These are phyloP conservation scores for Colletotrichum tropicicola DNA, from an alignment of 2,329 filamentous ascomycete genomes.

Conservation along the genomic window DNA sequence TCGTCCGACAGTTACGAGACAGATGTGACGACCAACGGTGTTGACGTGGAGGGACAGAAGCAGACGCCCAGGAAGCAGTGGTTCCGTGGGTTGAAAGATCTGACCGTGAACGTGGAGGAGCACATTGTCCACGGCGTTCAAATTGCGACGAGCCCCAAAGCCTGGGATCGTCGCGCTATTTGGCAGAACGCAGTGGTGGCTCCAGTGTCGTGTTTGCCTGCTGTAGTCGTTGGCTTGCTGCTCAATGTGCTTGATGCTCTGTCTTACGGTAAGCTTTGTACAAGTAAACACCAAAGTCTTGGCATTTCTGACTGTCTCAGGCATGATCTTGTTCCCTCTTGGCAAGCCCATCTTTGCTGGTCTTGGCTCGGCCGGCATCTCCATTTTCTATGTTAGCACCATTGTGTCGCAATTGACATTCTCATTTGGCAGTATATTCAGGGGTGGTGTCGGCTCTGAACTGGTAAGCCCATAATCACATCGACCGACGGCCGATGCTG, in stretches of 20 bases:
- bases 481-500: constrained; percentile 6
- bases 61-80: constrained; percentile 40
- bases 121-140: constrained; percentile 40
- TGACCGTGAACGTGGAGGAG: constrained; percentile 42
- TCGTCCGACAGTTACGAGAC: constrained; percentile 36
- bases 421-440: constrained; percentile 87
- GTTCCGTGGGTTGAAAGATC: constrained; percentile 42
- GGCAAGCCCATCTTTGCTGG: constrained; percentile 86
- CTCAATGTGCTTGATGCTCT: constrained; percentile 94
- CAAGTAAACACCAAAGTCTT: constrained; percentile 14
- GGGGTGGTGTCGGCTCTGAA: constrained; percentile 91
- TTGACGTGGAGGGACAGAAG: constrained; percentile 64
- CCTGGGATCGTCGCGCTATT: constrained; percentile 74
- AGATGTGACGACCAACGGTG: constrained; percentile 37
- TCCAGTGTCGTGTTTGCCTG: constrained; percentile 78
- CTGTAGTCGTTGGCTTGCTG: constrained; percentile 87
- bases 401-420: constrained; percentile 93
- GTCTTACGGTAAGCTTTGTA: constrained; percentile 78
- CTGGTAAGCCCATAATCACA: constrained; percentile 64
- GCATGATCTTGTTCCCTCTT: constrained; percentile 94
- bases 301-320: constrained; percentile 44
- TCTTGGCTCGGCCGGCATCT: constrained; percentile 92
- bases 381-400: constrained; percentile 98
- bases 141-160: constrained; percentile 23
- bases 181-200: constrained; percentile 71